phyloP scores from a whole-genome alignment of 257 asterid genomes.

The Salvia splendens region DNA sequence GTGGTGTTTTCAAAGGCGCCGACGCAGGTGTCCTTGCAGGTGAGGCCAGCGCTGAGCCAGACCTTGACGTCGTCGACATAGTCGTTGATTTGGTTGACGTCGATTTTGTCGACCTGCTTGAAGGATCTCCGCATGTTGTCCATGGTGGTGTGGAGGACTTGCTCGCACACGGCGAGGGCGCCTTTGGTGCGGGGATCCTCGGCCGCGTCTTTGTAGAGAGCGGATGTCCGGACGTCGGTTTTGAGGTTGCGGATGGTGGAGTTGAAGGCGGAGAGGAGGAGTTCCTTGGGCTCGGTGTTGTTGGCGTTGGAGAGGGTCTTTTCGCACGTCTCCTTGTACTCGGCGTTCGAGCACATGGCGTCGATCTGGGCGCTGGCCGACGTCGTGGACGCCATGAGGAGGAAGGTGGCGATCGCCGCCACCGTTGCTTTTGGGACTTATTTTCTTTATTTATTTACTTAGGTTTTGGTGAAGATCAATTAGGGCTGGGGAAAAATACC shows the following conservation, averaged over 20 bases:
- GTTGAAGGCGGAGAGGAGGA: constrained; percentile 47
- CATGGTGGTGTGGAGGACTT: constrained; percentile 50
- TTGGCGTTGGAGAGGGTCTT: constrained; percentile 45
- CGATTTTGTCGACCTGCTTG: constrained; percentile 35
- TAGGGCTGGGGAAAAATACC: too few relatives aligned
- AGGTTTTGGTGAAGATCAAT: not conserved
- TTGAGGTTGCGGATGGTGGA: constrained; percentile 43
- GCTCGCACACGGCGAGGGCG: constrained; percentile 57
- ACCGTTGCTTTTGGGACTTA: constrained; percentile 22
- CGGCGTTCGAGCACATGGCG: constrained; percentile 57
- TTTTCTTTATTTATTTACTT: not conserved
- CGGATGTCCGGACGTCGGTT: constrained; percentile 43
- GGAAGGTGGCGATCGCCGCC: constrained; percentile 53
- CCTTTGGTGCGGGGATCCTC: constrained; percentile 50
- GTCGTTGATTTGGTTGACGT: constrained; percentile 36
- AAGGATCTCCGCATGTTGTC: constrained; percentile 53
- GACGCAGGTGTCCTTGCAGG: constrained; percentile 66
- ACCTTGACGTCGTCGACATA: constrained; percentile 59
- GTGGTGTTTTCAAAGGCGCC: constrained; percentile 72
- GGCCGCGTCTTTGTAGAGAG: constrained; percentile 43
- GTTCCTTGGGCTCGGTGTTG: constrained; percentile 49
- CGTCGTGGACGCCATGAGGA: constrained; percentile 56
- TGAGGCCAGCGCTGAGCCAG: constrained; percentile 71
- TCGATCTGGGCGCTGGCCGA: constrained; percentile 32
- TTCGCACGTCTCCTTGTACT: constrained; percentile 57